Percentiles rank a stretch among this genome's conserved stretches.
Evolutionary conservation across 148 eudicot species (phyloP).

Genomic region (Rhododendron williamsianum): DNA sequence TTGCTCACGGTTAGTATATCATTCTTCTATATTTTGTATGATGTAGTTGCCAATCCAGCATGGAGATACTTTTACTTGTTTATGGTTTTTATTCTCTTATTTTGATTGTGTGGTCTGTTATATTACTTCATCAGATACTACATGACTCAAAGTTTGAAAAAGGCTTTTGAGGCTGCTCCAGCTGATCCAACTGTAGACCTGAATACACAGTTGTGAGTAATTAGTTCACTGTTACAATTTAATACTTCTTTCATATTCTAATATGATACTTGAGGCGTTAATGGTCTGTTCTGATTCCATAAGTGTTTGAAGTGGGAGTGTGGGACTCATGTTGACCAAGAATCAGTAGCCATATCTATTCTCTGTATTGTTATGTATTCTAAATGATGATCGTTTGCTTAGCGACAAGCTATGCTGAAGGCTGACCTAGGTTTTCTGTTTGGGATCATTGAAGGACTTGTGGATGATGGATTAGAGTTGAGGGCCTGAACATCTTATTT

Average conservation of each 20-base stretch:
- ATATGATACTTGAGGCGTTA: neutral
- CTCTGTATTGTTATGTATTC: neutral
- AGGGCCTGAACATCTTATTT: neutral
- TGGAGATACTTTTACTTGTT: no score
- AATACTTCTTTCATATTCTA: conserved; percentile 1
- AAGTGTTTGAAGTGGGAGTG: neutral
- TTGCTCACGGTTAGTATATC: conserved; percentile 49
- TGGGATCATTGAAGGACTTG: neutral
- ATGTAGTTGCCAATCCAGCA: neutral
- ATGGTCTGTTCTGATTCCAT: neutral
- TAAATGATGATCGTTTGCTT: neutral
- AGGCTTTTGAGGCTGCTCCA: conserved; percentile 76
- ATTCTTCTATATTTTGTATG: neutral
- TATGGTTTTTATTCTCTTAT: neutral
- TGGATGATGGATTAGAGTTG: neutral
- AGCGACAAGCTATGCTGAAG: neutral
- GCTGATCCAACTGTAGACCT: conserved; percentile 98
- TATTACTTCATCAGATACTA: conserved; percentile 48
- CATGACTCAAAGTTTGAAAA: conserved; percentile 48
- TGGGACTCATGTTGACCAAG: neutral
- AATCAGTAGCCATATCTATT: neutral
- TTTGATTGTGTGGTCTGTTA: neutral
- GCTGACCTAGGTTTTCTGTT: neutral
- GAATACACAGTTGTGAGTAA: conserved; percentile 85
- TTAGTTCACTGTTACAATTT: neutral